Percentiles rank a stretch among this genome's conserved stretches.
Conservation (phyloP, 106 monocot genomes). For the Allium fistulosum region DNA sequence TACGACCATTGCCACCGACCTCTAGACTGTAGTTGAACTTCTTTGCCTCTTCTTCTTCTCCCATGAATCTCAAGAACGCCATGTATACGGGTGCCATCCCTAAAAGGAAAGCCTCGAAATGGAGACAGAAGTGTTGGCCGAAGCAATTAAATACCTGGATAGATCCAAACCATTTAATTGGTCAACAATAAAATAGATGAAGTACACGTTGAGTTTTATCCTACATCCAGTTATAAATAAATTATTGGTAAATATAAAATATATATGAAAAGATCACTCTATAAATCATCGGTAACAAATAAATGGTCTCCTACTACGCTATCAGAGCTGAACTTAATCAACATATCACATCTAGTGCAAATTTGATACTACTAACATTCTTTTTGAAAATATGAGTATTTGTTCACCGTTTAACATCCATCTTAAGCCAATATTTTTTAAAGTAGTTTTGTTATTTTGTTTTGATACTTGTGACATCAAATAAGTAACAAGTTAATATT, state of each 20-base stretch:
- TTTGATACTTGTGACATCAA: neutral
- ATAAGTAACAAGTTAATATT: neutral
- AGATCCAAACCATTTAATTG: neutral
- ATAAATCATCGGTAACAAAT: too few relatives aligned
- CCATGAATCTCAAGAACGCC: conserved; percentile 21
- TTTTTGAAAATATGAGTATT: too few relatives aligned
- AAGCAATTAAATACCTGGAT: conserved; percentile 20
- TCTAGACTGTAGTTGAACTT: conserved; percentile 17
- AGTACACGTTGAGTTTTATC: too few relatives aligned
- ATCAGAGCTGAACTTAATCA: too few relatives aligned
- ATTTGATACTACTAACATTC: too few relatives aligned
- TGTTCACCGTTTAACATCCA: too few relatives aligned
- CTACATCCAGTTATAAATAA: neutral
- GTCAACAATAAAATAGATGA: too few relatives aligned
- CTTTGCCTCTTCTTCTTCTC: conserved; percentile 13
- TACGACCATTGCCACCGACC: conserved; percentile 18
- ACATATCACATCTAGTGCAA: too few relatives aligned
- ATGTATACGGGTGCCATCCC: conserved; percentile 23
- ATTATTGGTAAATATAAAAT: neutral
- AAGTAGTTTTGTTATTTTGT: too few relatives aligned
- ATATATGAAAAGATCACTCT: neutral
- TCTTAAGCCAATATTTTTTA: too few relatives aligned
- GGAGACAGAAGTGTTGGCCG: conserved; percentile 23
- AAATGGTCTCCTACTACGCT: too few relatives aligned
- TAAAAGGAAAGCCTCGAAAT: conserved; percentile 23